Conservation (phyloP, 495 filamentous ascomycete species). For the Penicillium macrosclerotiorum region DNA sequence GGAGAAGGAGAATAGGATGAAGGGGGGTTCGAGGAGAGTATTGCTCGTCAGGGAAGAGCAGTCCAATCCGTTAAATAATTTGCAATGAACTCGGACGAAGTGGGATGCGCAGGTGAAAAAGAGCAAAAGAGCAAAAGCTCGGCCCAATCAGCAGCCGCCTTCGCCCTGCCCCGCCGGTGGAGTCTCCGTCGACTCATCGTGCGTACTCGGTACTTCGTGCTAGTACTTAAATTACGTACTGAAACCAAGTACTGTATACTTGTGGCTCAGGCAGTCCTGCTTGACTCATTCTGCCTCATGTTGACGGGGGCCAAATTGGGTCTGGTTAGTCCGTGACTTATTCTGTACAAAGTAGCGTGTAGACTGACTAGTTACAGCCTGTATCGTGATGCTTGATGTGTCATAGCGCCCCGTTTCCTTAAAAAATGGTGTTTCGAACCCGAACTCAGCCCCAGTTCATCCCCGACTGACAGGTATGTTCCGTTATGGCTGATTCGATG, state of each 20-base stretch:
- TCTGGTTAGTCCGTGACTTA: not conserved
- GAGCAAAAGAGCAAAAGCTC: slow-evolving; percentile 27
- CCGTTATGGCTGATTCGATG: too few relatives aligned
- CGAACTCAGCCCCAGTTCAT: too few relatives aligned
- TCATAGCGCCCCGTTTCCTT: too few relatives aligned
- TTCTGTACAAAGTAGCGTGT: not conserved
- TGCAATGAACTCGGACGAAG: too few relatives aligned
- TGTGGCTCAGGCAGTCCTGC: not conserved
- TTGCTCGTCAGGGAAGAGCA: not conserved
- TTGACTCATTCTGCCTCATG: slow-evolving; percentile 33
- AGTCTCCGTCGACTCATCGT: slow-evolving; percentile 8
- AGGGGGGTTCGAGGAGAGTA: not conserved
- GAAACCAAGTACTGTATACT: not conserved
- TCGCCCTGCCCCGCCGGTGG: slow-evolving; percentile 15
- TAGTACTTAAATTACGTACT: not conserved
- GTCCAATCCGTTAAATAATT: slow-evolving; percentile 7
- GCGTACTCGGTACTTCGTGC: slow-evolving; percentile 16
- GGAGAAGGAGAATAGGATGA: not conserved
- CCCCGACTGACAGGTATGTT: too few relatives aligned
- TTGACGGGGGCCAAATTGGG: slow-evolving; percentile 9
- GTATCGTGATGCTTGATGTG: not conserved
- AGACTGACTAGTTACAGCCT: not conserved
- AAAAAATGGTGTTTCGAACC: too few relatives aligned
- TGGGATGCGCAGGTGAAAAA: slow-evolving; percentile 23
- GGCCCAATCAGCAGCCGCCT: slow-evolving; percentile 13